These are phyloP conservation scores for Mucor circinelloides DNA, from an alignment of 371 early-diverging fungal genomes.

Conservation along the genomic window DNA sequence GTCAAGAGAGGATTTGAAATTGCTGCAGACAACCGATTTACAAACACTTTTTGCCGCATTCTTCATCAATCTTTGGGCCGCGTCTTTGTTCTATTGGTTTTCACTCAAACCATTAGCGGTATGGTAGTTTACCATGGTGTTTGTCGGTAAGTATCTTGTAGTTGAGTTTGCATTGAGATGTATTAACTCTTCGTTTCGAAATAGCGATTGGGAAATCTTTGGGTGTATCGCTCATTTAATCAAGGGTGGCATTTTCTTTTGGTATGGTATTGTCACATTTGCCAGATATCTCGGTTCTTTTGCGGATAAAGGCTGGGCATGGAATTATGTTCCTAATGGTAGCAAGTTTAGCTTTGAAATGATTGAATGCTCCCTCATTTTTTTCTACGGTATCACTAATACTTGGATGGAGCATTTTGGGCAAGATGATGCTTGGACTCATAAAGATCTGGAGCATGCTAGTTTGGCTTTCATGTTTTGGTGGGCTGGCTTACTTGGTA, in stretches of 20 bases:
- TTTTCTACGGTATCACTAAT: constrained; percentile 64
- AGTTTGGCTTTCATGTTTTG: constrained; percentile 67
- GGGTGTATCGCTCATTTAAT: constrained; percentile 56
- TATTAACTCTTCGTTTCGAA: neutral
- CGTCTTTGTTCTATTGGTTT: constrained; percentile 42
- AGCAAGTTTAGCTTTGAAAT: constrained; percentile 49
- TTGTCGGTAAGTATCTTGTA: constrained; percentile 28
- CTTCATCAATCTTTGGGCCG: constrained; percentile 42
- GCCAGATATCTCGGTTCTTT: constrained; percentile 51
- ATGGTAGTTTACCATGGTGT: constrained; percentile 53
- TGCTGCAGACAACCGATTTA: constrained; percentile 44
- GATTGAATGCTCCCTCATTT: constrained; percentile 51
- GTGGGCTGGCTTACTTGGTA: constrained; percentile 63
- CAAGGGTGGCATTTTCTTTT: constrained; percentile 55
- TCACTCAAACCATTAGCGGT: constrained; percentile 49
- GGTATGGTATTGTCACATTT: constrained; percentile 47
- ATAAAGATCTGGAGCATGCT: constrained; percentile 69
- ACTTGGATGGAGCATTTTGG: constrained; percentile 70
- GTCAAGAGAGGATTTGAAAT: constrained; percentile 36
- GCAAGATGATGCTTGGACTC: constrained; percentile 54
- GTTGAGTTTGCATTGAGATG: neutral
- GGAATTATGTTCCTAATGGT: constrained; percentile 42
- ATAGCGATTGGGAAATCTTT: constrained; percentile 39
- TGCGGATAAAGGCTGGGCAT: constrained; percentile 53
- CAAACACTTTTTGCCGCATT: constrained; percentile 39